phyloP scores from a whole-genome alignment of 2,329 filamentous ascomycete species.

The Colletotrichum musae region DNA sequence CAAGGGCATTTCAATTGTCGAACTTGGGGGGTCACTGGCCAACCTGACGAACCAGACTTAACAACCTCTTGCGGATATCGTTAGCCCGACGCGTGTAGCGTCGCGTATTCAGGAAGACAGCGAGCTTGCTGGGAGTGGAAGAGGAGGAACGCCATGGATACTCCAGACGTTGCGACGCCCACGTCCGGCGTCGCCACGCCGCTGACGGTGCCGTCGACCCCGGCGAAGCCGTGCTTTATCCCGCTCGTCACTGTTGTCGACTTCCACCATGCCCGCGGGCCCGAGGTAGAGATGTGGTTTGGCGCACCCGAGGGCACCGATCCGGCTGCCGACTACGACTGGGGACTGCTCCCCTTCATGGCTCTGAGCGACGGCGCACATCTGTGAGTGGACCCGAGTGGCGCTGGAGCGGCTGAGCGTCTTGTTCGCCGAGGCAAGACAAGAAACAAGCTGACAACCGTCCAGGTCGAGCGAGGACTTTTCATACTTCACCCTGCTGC shows the following conservation, averaged over 20 bases:
- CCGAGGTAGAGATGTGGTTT: constrained; percentile 95
- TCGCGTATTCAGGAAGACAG: background rate
- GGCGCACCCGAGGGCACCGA: constrained; percentile 81
- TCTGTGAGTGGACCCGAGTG: constrained; percentile 72
- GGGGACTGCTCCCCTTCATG: constrained; percentile 95
- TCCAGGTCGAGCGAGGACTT: constrained; percentile 91
- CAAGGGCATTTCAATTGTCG: background rate
- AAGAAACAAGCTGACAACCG: constrained; percentile 2
- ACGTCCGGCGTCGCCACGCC: constrained; percentile 36
- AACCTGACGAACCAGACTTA: background rate
- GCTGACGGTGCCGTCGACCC: constrained; percentile 40
- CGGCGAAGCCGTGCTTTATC: constrained; percentile 61
- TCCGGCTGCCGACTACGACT: constrained; percentile 87
- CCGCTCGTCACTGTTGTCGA: constrained; percentile 86
- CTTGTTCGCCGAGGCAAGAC: background rate
- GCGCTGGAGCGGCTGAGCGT: too few relatives aligned
- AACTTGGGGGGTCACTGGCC: constrained; percentile 5
- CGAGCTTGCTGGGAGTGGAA: constrained; percentile 12
- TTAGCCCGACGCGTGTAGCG: constrained; percentile 1
- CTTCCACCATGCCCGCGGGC: constrained; percentile 88
- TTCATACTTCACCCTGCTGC: constrained; percentile 95
- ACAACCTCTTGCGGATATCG: background rate
- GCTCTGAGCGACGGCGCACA: constrained; percentile 96
- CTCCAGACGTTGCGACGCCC: constrained; percentile 35
- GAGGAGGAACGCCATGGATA: constrained; percentile 33